Percentiles rank a stretch among this genome's conserved stretches.
Evolutionary conservation across 306 rosid genomes (phyloP).

Genomic region (Lagenaria siceraria): DNA sequence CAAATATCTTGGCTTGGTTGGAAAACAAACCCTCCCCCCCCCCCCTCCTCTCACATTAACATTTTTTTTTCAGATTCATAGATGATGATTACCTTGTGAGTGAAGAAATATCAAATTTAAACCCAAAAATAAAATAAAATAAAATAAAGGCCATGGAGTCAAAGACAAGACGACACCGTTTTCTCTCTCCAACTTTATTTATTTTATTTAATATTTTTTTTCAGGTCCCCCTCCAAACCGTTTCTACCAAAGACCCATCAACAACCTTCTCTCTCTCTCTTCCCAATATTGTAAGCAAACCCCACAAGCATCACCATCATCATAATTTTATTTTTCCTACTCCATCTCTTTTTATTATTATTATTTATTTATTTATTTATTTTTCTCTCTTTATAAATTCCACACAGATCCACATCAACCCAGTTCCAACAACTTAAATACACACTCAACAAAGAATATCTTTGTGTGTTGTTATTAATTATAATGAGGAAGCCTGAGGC

Average conservation of each 20-base stretch:
- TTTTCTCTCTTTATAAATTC: slow-evolving; percentile 28
- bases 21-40: slow-evolving; percentile 28
- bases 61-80: slow-evolving; percentile 8
- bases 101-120: slow-evolving; percentile 30
- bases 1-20: slow-evolving; percentile 58
- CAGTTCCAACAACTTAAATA: slow-evolving; percentile 10
- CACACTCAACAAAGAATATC: background rate
- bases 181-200: slow-evolving; percentile 21
- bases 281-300: slow-evolving; percentile 89
- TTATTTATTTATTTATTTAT: background rate
- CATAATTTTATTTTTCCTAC: slow-evolving; percentile 58
- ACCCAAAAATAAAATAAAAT: background rate
- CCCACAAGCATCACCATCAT: slow-evolving; percentile 67
- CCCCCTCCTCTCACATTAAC: background rate
- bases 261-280: slow-evolving; percentile 46
- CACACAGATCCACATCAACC: slow-evolving; percentile 34
- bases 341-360: background rate
- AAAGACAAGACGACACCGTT: slow-evolving; percentile 52
- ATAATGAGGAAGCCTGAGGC: slow-evolving; percentile 70
- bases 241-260: slow-evolving; percentile 89
- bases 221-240: slow-evolving; percentile 88
- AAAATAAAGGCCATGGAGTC: slow-evolving; percentile 42
- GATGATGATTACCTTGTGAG: slow-evolving; percentile 45
- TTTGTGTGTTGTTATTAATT: background rate
- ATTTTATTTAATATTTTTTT: background rate